These are phyloP conservation scores for Fusarium metavorans DNA, from an alignment of 2,329 filamentous ascomycete species.

Conservation along the genomic window DNA sequence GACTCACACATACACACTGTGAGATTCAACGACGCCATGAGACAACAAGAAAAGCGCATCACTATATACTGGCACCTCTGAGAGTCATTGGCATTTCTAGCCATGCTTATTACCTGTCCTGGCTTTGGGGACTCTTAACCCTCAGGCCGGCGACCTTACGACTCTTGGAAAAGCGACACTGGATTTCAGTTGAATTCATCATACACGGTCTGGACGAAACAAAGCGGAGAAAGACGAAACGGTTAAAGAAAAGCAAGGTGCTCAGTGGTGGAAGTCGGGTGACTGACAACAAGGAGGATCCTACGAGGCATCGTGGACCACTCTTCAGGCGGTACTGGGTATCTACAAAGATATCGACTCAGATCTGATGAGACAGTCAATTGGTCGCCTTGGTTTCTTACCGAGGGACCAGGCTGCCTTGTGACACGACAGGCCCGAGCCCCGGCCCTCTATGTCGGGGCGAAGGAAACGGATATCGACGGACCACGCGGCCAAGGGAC, in stretches of 20 bases:
- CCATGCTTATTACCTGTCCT: constrained; percentile 14
- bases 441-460: constrained; percentile 22
- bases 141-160: constrained; percentile 2
- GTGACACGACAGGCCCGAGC: constrained; percentile 29
- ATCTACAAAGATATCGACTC: constrained; percentile 7
- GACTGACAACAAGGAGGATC: constrained; percentile 17
- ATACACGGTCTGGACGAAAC: constrained; percentile 29
- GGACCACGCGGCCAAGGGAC: constrained; percentile 24
- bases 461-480: constrained; percentile 26
- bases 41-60: constrained; percentile 30
- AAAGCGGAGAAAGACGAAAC: constrained; percentile 23
- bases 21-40: constrained; percentile 36
- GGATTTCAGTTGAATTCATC: constrained; percentile 22
- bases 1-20: constrained; percentile 23
- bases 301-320: constrained; percentile 14
- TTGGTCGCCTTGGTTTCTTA: constrained; percentile 23
- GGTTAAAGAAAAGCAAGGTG: constrained; percentile 42
- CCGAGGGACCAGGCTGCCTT: constrained; percentile 26
- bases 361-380: constrained; percentile 8
- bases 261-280: constrained; percentile 10
- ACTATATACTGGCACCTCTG: constrained; percentile 30
- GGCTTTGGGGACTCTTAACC: constrained; percentile 1
- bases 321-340: constrained; percentile 2
- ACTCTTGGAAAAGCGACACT: constrained; percentile 31
- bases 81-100: constrained; percentile 22